phyloP scores from a whole-genome alignment of 2,329 filamentous ascomycete genomes.

The Hymenoscyphus fraxineus region DNA sequence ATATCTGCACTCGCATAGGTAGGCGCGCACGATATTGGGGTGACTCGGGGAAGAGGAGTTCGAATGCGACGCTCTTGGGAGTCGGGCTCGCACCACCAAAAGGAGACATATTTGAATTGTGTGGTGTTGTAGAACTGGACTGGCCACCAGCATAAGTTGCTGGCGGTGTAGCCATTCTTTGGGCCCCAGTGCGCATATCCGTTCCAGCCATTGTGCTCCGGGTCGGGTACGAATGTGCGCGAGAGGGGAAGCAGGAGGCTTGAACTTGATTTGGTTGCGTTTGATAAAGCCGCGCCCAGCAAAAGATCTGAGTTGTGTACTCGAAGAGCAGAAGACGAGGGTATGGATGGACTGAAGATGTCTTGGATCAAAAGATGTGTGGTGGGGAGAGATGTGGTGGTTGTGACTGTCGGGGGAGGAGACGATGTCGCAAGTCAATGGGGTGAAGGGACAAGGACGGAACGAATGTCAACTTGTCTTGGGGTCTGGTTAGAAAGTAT shows the following conservation, averaged over 20 bases:
- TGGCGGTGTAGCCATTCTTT: slow-evolving; percentile 33
- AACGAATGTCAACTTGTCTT: slow-evolving; percentile 23
- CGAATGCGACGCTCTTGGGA: slow-evolving; percentile 76
- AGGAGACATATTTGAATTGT: slow-evolving; percentile 31
- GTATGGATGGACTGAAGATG: slow-evolving; percentile 15
- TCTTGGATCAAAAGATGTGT: slow-evolving; percentile 17
- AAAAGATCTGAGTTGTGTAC: slow-evolving; percentile 28
- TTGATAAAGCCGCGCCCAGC: slow-evolving; percentile 22
- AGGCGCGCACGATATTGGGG: slow-evolving; percentile 69
- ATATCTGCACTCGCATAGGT: slow-evolving; percentile 87
- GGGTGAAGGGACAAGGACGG: slow-evolving; percentile 16
- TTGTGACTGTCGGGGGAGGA: slow-evolving; percentile 14
- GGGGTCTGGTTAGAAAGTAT: slow-evolving; percentile 20
- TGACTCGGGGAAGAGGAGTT: slow-evolving; percentile 65
- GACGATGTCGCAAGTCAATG: slow-evolving; percentile 31
- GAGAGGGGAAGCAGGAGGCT: slow-evolving; percentile 17
- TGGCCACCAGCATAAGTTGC: slow-evolving; percentile 24
- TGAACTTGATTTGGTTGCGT: slow-evolving; percentile 28
- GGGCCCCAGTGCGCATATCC: slow-evolving; percentile 24
- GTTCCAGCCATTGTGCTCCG: slow-evolving; percentile 30
- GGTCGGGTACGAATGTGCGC: slow-evolving; percentile 29
- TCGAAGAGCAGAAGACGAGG: slow-evolving; percentile 10
- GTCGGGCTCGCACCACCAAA: slow-evolving; percentile 33
- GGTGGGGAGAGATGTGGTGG: slow-evolving; percentile 15
- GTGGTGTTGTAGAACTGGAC: slow-evolving; percentile 26